phyloP scores from a whole-genome alignment of 73 alveolate species.

The Diophrys sp. region DNA sequence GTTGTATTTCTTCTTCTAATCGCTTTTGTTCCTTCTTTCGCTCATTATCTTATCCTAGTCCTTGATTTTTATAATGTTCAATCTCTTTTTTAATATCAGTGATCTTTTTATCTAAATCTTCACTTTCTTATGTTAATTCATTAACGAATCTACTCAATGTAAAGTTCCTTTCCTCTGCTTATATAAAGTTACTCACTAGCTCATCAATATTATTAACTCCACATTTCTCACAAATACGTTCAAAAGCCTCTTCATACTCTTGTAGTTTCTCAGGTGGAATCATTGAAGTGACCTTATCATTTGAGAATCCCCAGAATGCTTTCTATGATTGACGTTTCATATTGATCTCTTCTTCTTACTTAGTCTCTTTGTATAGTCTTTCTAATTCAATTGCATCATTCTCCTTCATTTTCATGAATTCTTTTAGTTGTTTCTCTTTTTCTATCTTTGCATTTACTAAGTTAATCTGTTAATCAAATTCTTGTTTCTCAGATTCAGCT shows the following conservation, averaged over 20 bases:
- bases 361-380: conserved; percentile 61
- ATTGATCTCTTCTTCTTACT: conserved; percentile 64
- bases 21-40: conserved; percentile 53
- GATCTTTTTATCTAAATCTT: conserved; percentile 65
- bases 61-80: conserved; percentile 55
- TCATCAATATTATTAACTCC: conserved; percentile 85
- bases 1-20: conserved; percentile 58
- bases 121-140: conserved; percentile 74
- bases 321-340: conserved; percentile 51
- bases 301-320: conserved; percentile 70
- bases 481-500: conserved; percentile 77
- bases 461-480: conserved; percentile 61
- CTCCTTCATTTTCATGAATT: conserved; percentile 61
- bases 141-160: conserved; percentile 76
- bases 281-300: conserved; percentile 77
- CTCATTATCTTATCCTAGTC: conserved; percentile 57
- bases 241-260: conserved; percentile 83
- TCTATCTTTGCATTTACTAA: conserved; percentile 49
- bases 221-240: conserved; percentile 68
- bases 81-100: conserved; percentile 69
- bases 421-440: conserved; percentile 71
- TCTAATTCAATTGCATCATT: conserved; percentile 53
- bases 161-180: conserved; percentile 86
- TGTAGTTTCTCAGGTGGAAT: conserved; percentile 73
- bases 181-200: conserved; percentile 78